Evolutionary conservation across 2,329 filamentous ascomycete species (phyloP).

Genomic region (Diaporthe capsici): DNA sequence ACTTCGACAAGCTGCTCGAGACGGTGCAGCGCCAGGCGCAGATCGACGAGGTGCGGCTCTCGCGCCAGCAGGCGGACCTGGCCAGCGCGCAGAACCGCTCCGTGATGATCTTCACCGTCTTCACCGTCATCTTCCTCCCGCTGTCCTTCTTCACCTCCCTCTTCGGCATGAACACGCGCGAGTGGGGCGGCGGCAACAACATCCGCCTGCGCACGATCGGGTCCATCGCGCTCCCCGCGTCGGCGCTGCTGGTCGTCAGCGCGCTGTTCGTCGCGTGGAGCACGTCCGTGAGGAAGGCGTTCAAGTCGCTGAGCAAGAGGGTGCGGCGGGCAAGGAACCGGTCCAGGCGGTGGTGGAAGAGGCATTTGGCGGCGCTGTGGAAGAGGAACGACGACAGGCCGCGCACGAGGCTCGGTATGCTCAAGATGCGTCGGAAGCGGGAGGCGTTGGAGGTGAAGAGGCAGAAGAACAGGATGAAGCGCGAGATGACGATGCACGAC

Average conservation of each 20-base stretch:
- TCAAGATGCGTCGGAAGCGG: background rate
- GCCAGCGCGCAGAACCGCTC: constrained; percentile 47
- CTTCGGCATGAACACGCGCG: constrained; percentile 44
- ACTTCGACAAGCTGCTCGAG: constrained; percentile 36
- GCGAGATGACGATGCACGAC: constrained; percentile 29
- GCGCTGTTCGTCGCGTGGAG: constrained; percentile 32
- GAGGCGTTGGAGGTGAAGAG: constrained; percentile 13
- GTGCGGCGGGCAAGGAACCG: background rate
- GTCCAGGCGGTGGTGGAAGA: constrained; percentile 14
- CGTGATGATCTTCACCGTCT: constrained; percentile 51
- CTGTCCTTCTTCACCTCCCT: constrained; percentile 44
- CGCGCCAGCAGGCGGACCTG: constrained; percentile 36
- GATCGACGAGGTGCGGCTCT: constrained; percentile 38
- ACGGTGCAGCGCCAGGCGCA: constrained; percentile 36
- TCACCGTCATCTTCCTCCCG: constrained; percentile 51
- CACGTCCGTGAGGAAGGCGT: constrained; percentile 2
- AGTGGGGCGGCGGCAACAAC: constrained; percentile 37
- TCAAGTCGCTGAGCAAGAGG: constrained; percentile 7
- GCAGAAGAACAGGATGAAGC: constrained; percentile 30
- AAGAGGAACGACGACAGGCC: background rate
- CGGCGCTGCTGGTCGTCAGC: constrained; percentile 10
- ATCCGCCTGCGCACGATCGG: constrained; percentile 29
- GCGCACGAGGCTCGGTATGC: background rate
- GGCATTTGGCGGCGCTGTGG: background rate
- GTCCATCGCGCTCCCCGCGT: constrained; percentile 27